Conservation (phyloP, 2,329 filamentous ascomycete species). For the Colletotrichum sp. region DNA sequence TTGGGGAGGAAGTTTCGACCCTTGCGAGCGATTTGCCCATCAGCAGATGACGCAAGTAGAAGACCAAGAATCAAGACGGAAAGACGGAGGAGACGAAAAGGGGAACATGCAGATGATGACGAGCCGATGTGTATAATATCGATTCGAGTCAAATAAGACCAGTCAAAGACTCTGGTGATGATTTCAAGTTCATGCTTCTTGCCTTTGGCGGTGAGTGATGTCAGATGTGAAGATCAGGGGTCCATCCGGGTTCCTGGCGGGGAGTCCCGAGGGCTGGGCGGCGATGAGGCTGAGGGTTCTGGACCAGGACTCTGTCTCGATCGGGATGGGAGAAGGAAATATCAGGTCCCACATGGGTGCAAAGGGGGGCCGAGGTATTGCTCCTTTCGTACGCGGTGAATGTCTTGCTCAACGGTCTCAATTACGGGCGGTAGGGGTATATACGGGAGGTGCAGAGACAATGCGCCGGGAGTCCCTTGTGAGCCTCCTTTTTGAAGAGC, state of each 20-base stretch:
- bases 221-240: neutral
- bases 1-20: neutral
- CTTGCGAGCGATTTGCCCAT: neutral
- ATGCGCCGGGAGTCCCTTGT: neutral
- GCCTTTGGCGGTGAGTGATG: neutral
- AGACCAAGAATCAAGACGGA: neutral
- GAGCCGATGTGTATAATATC: slow-evolving; percentile 12
- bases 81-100: neutral
- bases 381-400: neutral
- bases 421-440: neutral
- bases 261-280: neutral
- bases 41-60: neutral
- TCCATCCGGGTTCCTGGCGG: neutral
- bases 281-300: neutral
- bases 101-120: neutral
- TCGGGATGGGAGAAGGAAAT: neutral
- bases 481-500: neutral
- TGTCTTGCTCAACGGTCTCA: neutral
- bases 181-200: neutral
- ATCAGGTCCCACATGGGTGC: neutral
- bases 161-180: neutral
- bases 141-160: slow-evolving; percentile 7
- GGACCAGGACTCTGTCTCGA: neutral
- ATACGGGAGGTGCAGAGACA: neutral
- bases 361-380: neutral